Conservation (phyloP, 2,329 filamentous ascomycete species). For the Neofusicoccum cordaticola region DNA sequence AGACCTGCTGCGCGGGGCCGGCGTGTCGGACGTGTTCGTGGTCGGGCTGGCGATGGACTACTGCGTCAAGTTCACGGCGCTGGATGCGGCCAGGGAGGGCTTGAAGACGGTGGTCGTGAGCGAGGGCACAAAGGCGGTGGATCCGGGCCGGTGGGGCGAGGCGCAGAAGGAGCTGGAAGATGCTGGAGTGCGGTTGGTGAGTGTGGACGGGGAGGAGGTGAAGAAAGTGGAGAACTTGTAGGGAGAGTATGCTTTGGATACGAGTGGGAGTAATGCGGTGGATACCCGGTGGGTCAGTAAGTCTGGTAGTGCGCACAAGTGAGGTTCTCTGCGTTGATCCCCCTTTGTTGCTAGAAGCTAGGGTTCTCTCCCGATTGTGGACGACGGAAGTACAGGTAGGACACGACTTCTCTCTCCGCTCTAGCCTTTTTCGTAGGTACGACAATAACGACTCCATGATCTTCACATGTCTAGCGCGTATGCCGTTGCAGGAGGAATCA, state of each 20-base stretch:
- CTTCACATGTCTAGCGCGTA: too few species aligned
- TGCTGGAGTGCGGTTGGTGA: conserved; percentile 63
- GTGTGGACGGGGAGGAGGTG: conserved; percentile 56
- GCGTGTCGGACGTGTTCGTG: conserved; percentile 76
- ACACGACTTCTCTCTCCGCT: too few species aligned
- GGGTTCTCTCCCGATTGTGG: too few species aligned
- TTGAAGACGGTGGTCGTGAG: conserved; percentile 74
- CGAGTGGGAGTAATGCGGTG: not conserved
- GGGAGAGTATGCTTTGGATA: not conserved
- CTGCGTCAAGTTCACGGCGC: conserved; percentile 79
- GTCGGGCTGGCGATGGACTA: conserved; percentile 86
- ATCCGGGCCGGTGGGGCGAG: conserved; percentile 57
- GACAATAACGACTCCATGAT: too few species aligned
- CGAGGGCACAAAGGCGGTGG: conserved; percentile 74
- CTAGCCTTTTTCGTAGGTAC: too few species aligned
- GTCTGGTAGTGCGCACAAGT: too few species aligned
- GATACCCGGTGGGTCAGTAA: too few species aligned
- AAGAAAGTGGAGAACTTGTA: conserved; percentile 41
- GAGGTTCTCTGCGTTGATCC: too few species aligned
- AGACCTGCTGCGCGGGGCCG: conserved; percentile 52
- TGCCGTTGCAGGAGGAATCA: too few species aligned
- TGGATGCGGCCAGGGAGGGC: conserved; percentile 72
- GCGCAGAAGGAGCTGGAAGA: conserved; percentile 54
- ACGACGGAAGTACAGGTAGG: too few species aligned
- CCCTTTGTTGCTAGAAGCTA: too few species aligned